Percentiles rank a stretch among this genome's conserved stretches.
These are phyloP conservation scores for Calonectria pseudoturangicola DNA, from an alignment of 2,329 filamentous ascomycete genomes.

Conservation along the genomic window DNA sequence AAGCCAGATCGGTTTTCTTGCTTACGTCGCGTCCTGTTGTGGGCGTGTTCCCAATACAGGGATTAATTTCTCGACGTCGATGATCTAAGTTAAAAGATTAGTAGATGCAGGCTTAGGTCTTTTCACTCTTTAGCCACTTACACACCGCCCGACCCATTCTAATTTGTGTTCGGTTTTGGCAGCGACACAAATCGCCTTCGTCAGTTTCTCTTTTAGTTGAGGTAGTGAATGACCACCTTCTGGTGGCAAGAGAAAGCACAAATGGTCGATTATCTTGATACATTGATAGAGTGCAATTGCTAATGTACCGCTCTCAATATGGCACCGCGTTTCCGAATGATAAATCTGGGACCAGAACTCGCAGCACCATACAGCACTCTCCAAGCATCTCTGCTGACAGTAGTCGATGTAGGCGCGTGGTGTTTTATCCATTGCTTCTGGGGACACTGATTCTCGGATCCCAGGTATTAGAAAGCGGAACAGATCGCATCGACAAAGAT, in stretches of 20 bases:
- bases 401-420: constrained; percentile 44
- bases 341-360: constrained; percentile 45
- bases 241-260: constrained; percentile 33
- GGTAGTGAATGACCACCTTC: constrained; percentile 38
- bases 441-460: constrained; percentile 49
- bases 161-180: not conserved
- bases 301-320: constrained; percentile 34
- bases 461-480: constrained; percentile 53
- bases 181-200: constrained; percentile 32
- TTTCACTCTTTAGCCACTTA: not conserved
- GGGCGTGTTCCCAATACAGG: constrained; percentile 31
- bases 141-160: constrained; percentile 40
- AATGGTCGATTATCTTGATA: constrained; percentile 45
- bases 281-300: constrained; percentile 44
- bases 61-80: constrained; percentile 42
- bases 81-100: constrained; percentile 31
- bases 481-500: constrained; percentile 52
- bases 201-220: constrained; percentile 37
- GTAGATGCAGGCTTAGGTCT: not conserved
- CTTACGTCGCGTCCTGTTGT: constrained; percentile 34
- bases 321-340: constrained; percentile 42
- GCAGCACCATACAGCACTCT: constrained; percentile 32
- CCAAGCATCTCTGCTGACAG: constrained; percentile 44
- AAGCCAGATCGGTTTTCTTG: fast-evolving
- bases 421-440: constrained; percentile 40